These are phyloP conservation scores for Azolla pinnata DNA, from an alignment of 75 land plant genomes.

Conservation along the genomic window DNA sequence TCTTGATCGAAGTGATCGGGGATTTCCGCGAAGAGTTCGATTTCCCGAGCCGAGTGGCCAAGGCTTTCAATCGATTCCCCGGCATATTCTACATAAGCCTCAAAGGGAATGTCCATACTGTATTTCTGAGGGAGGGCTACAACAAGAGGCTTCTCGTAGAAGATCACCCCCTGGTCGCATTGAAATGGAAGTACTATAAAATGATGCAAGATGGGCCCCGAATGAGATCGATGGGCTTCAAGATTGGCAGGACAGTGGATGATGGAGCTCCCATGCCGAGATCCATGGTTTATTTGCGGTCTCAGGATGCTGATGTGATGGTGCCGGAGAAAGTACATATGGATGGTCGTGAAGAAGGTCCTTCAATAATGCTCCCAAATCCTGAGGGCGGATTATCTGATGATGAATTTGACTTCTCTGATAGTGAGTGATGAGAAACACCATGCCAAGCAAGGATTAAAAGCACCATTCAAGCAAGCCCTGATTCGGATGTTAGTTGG, in stretches of 20 bases:
- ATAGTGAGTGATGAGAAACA: no score
- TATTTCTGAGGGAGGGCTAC: slow-evolving; percentile 61
- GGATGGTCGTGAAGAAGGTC: no score
- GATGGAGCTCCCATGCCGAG: background rate
- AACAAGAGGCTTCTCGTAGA: slow-evolving; percentile 38
- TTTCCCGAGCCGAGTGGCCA: slow-evolving; percentile 53
- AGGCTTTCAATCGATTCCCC: slow-evolving; percentile 62
- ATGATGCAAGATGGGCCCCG: slow-evolving; percentile 31
- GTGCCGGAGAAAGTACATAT: background rate
- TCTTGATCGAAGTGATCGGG: slow-evolving; percentile 55
- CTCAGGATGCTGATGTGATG: background rate
- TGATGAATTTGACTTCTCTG: slow-evolving; percentile 4
- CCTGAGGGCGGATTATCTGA: background rate
- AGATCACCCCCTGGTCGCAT: slow-evolving; percentile 41
- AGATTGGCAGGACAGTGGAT: background rate
- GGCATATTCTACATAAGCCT: slow-evolving; percentile 66
- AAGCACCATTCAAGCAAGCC: no score
- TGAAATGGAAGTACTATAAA: slow-evolving; percentile 42
- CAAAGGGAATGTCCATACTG: slow-evolving; percentile 62
- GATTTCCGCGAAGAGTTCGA: slow-evolving; percentile 49
- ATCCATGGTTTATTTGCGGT: no score
- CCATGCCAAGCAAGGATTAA: no score
- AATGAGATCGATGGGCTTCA: background rate
- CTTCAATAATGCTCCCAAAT: no score
- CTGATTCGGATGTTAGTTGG: no score